A percentile compares a stretch with the other conserved stretches of the same genome.
Conservation (phyloP, 169 alveolate species). For the Plasmodium cynomolgi region DNA sequence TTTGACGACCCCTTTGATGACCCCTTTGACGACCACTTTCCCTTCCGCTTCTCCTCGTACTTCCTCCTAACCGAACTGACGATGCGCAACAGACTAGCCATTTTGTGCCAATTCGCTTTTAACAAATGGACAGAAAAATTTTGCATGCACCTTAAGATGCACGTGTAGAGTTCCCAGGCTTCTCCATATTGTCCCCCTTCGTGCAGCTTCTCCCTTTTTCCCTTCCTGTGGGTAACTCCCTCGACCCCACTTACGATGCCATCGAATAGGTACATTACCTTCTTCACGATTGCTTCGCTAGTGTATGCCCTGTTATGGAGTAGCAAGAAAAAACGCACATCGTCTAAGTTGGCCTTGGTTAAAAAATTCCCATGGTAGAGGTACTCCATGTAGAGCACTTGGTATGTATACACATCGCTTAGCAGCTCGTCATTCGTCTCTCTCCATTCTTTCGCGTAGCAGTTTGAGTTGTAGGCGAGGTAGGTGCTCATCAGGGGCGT, state of each 20-base stretch:
- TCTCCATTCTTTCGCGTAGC: neutral
- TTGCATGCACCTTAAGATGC: constrained; percentile 73
- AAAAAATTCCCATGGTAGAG: constrained; percentile 22
- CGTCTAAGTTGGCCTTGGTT: neutral
- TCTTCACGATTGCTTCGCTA: constrained; percentile 9
- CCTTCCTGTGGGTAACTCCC: neutral
- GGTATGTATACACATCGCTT: constrained; percentile 22
- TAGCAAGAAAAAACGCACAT: constrained; percentile 12
- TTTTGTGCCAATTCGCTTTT: constrained; percentile 76
- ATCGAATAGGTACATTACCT: constrained; percentile 15
- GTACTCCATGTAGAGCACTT: constrained; percentile 38
- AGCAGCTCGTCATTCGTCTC: neutral
- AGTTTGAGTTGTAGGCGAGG: neutral
- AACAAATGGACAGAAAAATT: constrained; percentile 77
- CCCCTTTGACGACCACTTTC: neutral
- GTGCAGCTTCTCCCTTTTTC: neutral
- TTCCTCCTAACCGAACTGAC: neutral
- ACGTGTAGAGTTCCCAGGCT: constrained; percentile 42
- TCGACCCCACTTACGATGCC: neutral
- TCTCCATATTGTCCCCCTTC: neutral
- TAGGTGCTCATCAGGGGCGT: neutral
- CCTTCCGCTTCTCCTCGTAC: neutral
- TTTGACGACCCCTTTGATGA: neutral
- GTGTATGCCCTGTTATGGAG: constrained; percentile 20
- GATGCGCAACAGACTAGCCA: constrained; percentile 20